Base-by-base conservation (phyloP, 495 filamentous ascomycete genomes). In the Penicillium bialowiezense region DNA sequence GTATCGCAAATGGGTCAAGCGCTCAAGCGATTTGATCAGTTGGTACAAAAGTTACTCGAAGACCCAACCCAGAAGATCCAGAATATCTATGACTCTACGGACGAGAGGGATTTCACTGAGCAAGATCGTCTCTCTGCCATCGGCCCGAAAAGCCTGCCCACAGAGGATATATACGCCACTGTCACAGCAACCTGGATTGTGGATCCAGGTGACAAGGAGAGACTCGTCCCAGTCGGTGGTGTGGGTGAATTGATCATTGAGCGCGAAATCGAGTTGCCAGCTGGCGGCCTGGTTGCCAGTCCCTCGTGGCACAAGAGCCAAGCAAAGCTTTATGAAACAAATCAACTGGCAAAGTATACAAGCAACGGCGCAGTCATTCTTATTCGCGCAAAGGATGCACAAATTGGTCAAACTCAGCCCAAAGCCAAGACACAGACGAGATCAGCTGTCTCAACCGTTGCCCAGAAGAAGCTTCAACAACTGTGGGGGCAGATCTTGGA, bases 171-270 rank as follows among this genome's bases (percentile, higher is more conserved):
- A 10, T 43, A 43, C 10, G 24, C 51, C 20, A 15, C 17, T 24
- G 35, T 20, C 12, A 28, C 15, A 7, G 15, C 26, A 7, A 43
- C 60, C 17, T 78, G 75, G 75, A 67, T 79, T 29, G 68, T 66
- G 8, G 63, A 77, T 40, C 53, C 62, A 5, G 28, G 62, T 14
- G 49, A 71, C 31, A 24, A 51, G 7, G 24, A 70, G 18, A 33
- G 46, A 0, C 50, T 79, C 1, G 51, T 56, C 0, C 67, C 74
- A 0, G 29, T 71, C 1, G 73, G 73, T 7, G 57, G 49, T 0
- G 31, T 66, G 1, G 75, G 74, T 12, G 75, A 79, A 55, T 55
- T 79, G 0, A 7, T 74, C 0, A 49, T 76, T 21, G 41, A 43
- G 28, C 14, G 17, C 2, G 41, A 43, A 19, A 5, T 1, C 8